phyloP scores from a whole-genome alignment of 495 filamentous ascomycete genomes.

The Aspergillus panamensis region DNA sequence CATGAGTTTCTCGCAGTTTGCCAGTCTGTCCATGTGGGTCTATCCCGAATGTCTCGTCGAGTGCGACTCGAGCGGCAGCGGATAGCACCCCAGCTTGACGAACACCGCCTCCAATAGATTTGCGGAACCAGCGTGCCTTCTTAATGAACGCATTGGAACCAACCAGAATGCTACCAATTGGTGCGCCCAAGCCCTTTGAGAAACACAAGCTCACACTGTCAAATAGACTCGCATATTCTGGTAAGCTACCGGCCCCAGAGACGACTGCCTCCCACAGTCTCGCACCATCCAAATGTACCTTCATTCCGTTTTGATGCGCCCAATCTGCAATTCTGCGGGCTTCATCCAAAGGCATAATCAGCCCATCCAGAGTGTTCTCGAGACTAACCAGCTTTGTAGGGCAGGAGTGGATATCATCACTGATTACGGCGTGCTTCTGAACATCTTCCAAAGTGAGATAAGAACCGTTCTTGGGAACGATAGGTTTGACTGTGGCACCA shows the following conservation, averaged over 20 bases:
- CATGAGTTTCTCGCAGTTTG: constrained; percentile 58
- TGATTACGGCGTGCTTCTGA: constrained; percentile 44
- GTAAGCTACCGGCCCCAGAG: constrained; percentile 55
- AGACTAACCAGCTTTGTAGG: constrained; percentile 78
- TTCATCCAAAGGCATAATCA: constrained; percentile 72
- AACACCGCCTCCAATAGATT: constrained; percentile 79
- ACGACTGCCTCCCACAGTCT: constrained; percentile 75
- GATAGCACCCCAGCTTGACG: constrained; percentile 60
- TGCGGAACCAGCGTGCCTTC: constrained; percentile 74
- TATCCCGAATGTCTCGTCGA: constrained; percentile 59
- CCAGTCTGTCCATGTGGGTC: constrained; percentile 60
- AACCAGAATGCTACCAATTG: constrained; percentile 76
- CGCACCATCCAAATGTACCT: constrained; percentile 82
- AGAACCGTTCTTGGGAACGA: constrained; percentile 56
- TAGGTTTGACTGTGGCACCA: constrained; percentile 39
- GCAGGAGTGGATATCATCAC: constrained; percentile 46
- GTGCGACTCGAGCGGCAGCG: constrained; percentile 43
- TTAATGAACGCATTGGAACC: constrained; percentile 63
- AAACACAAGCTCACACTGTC: constrained; percentile 85
- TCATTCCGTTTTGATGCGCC: constrained; percentile 62
- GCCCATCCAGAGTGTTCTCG: constrained; percentile 81
- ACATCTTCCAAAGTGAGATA: constrained; percentile 78
- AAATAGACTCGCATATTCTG: constrained; percentile 67
- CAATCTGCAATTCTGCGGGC: constrained; percentile 63
- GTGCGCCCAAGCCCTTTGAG: constrained; percentile 85